Percentiles rank a stretch among this genome's conserved stretches.
Conservation (phyloP, 345 rosid species). For the Moringa oleifera region DNA sequence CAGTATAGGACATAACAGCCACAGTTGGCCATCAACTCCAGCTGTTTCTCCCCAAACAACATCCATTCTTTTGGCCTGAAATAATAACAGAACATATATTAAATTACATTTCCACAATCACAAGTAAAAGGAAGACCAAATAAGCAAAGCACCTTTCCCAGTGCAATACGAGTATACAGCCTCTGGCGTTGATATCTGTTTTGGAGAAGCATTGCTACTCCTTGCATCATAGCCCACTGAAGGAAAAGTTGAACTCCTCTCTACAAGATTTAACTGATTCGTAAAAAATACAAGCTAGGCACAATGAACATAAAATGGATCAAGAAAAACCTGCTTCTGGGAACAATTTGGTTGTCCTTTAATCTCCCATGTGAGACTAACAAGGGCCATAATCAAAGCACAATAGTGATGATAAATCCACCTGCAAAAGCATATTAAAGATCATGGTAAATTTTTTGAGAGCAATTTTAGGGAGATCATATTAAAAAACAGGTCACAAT, state of each 20-base stretch:
- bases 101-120: slow-evolving; percentile 3
- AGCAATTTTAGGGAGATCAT: not conserved
- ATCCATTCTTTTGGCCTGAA: slow-evolving; percentile 99
- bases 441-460: slow-evolving; percentile 6
- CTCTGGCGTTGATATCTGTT: slow-evolving; percentile 99
- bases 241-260: slow-evolving; percentile 97
- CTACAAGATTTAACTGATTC: slow-evolving; percentile 35
- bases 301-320: slow-evolving; percentile 7
- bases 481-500: slow-evolving; percentile 1
- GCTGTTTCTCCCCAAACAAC: slow-evolving; percentile 99
- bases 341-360: slow-evolving; percentile 96
- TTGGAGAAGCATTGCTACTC: slow-evolving; percentile 97
- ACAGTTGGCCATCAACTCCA: slow-evolving; percentile 91
- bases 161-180: slow-evolving; percentile 94
- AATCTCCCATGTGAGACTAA: slow-evolving; percentile 99
- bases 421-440: slow-evolving; percentile 46
- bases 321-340: slow-evolving; percentile 73
- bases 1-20: slow-evolving; percentile 92
- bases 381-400: slow-evolving; percentile 94
- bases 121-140: no score
- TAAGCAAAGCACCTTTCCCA: slow-evolving; percentile 69
- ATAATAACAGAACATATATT: not conserved
- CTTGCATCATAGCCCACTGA: slow-evolving; percentile 99
- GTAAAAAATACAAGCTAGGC: slow-evolving; percentile 12
- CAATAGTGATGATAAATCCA: slow-evolving; percentile 98